These are phyloP conservation scores for Nicotiana benthamiana DNA, from an alignment of 257 asterid species.

Conservation along the genomic window DNA sequence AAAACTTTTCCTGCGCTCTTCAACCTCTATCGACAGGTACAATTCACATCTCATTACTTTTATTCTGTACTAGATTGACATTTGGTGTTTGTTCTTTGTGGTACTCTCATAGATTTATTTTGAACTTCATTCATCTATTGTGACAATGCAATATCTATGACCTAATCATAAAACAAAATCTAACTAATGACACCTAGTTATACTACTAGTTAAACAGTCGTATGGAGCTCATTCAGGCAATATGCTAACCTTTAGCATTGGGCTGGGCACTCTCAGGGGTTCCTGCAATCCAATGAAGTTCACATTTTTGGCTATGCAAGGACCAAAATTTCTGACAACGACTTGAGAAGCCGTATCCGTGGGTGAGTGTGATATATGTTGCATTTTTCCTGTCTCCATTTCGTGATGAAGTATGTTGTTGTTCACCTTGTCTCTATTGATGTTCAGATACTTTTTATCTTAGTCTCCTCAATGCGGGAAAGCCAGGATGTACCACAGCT, in stretches of 20 bases:
- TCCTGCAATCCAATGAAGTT: conserved; percentile 72
- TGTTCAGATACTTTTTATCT: background rate
- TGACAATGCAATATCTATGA: background rate
- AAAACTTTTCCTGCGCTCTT: conserved; percentile 97
- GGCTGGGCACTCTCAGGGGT: conserved; percentile 49
- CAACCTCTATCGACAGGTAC: conserved; percentile 91
- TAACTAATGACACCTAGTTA: background rate
- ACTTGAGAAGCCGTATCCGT: conserved; percentile 67
- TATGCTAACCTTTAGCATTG: conserved; percentile 9
- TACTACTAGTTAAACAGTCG: background rate
- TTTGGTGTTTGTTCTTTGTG: background rate
- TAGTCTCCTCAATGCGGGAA: background rate
- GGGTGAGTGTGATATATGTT: conserved; percentile 43
- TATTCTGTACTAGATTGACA: background rate
- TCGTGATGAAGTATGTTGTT: background rate
- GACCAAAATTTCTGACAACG: conserved; percentile 76
- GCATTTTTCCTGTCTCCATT: background rate
- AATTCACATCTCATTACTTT: background rate
- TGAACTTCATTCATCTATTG: background rate
- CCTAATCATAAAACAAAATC: background rate
- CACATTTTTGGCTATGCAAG: conserved; percentile 98
- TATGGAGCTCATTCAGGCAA: background rate
- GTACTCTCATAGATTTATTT: background rate
- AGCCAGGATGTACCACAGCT: background rate
- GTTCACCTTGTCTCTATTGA: background rate